phyloP scores from a whole-genome alignment of 2,329 filamentous ascomycete genomes.

The Talaromyces sp. region DNA sequence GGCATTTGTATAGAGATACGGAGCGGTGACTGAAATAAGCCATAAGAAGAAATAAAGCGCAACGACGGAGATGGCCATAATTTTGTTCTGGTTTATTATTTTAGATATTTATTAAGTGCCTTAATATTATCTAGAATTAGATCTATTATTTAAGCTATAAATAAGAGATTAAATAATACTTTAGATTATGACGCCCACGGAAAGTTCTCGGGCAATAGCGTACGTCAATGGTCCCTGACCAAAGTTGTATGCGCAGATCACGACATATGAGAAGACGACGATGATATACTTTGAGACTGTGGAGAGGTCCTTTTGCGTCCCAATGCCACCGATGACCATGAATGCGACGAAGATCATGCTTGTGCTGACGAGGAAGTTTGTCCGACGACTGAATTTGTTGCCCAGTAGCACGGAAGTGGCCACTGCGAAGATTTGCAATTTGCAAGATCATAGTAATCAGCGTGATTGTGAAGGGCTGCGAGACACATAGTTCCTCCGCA shows the following conservation, averaged over 20 bases:
- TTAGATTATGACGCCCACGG: constrained; percentile 2
- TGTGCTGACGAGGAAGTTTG: constrained; percentile 9
- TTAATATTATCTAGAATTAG: too few relatives aligned
- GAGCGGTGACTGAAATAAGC: constrained; percentile 8
- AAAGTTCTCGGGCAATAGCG: constrained; percentile 8
- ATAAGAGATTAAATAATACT: too few relatives aligned
- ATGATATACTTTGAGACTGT: constrained; percentile 2
- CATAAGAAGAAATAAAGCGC: constrained; percentile 10
- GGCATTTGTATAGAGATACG: constrained; percentile 11
- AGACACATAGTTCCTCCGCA: constrained; percentile 6
- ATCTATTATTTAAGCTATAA: too few relatives aligned
- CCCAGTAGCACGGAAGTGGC: constrained; percentile 3
- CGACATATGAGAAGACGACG: constrained; percentile 14
- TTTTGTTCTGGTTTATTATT: constrained; percentile 18
- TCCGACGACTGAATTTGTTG: constrained; percentile 2
- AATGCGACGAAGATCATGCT: constrained; percentile 13
- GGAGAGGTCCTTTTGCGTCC: background rate
- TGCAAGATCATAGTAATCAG: constrained; percentile 12
- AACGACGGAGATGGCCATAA: constrained; percentile 11
- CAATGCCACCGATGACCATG: constrained; percentile 11
- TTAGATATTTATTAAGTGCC: too few relatives aligned
- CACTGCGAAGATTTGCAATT: constrained; percentile 14
- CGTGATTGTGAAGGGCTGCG: constrained; percentile 7
- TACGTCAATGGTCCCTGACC: constrained; percentile 12
- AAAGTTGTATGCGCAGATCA: constrained; percentile 13